Percentiles rank a stretch among this genome's conserved stretches.
Evolutionary conservation across 192 early-diverging fungal species (phyloP).

Genomic region (Linnemannia schmuckeri): DNA sequence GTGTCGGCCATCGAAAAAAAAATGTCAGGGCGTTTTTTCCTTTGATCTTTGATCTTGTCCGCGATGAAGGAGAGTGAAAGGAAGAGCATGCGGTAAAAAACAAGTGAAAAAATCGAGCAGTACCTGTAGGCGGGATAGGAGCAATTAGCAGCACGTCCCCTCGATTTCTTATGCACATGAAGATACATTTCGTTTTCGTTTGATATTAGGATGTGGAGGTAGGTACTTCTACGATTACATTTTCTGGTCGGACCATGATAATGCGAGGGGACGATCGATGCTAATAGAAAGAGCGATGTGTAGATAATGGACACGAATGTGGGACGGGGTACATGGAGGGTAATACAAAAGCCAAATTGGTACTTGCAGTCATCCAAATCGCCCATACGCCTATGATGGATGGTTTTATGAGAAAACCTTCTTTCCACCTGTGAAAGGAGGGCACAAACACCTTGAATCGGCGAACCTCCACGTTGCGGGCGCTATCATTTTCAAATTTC

Average conservation of each 20-base stretch:
- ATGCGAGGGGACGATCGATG: neutral
- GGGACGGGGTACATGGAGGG: neutral
- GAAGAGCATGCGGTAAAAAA: neutral
- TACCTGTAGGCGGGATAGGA: neutral
- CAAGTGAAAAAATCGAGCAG: neutral
- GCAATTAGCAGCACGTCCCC: neutral
- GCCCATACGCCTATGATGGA: too few species aligned
- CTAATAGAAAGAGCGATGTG: neutral
- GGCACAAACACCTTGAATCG: too few species aligned
- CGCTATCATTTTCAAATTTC: too few species aligned
- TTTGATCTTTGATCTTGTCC: neutral
- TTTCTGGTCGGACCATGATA: neutral
- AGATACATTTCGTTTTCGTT: neutral
- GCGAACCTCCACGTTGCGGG: too few species aligned
- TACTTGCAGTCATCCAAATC: too few species aligned
- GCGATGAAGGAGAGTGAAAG: neutral
- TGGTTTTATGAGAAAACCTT: too few species aligned
- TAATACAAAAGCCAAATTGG: neutral
- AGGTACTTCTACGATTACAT: neutral
- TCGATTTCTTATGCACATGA: neutral
- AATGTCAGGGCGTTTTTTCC: neutral
- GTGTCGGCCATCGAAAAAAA: slow-evolving; percentile 5
- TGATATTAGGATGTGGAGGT: neutral
- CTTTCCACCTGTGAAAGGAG: too few species aligned
- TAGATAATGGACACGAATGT: neutral